These are phyloP conservation scores for Posidonia oceanica DNA, from an alignment of 116 monocot species.

Conservation along the genomic window DNA sequence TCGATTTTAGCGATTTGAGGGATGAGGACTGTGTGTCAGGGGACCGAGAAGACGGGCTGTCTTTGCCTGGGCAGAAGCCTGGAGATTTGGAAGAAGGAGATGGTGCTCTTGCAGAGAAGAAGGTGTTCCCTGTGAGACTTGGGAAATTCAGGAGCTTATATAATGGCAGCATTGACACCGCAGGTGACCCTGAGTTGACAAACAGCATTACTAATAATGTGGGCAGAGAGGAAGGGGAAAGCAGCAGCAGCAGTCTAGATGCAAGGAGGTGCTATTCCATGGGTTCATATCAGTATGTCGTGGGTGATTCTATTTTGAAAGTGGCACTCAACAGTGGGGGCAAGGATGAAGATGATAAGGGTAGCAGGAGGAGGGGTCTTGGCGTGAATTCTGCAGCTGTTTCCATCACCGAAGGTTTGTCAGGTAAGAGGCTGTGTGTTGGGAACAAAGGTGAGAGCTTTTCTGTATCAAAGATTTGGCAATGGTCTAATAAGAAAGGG, in stretches of 20 bases:
- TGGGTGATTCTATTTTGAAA: conserved; percentile 32
- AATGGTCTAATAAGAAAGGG: conserved; percentile 53
- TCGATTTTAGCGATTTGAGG: conserved; percentile 32
- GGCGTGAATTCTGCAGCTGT: conserved; percentile 3
- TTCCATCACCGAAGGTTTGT: conserved; percentile 11
- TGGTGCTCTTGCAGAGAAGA: conserved; percentile 24
- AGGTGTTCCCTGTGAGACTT: conserved; percentile 50
- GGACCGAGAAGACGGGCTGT: conserved; percentile 13
- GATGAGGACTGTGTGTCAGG: conserved; percentile 18
- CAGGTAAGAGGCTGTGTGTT: conserved; percentile 40
- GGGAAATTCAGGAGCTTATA: conserved; percentile 46
- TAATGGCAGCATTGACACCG: conserved; percentile 2
- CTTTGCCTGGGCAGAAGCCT: conserved; percentile 7
- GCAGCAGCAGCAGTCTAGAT: conserved; percentile 57
- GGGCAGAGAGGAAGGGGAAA: conserved; percentile 42
- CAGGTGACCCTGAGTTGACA: background rate
- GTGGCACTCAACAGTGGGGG: conserved; percentile 25
- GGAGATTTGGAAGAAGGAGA: conserved; percentile 17
- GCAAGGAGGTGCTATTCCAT: conserved; percentile 74
- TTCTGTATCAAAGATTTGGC: conserved; percentile 80
- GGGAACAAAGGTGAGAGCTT: conserved; percentile 69
- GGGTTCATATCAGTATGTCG: conserved; percentile 68
- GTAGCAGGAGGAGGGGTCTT: conserved; percentile 12
- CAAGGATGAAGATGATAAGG: conserved; percentile 7
- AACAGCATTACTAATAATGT: conserved; percentile 4